Conservation (phyloP, 1,139 yeast species). For the Geotrichum citri-aurantii region DNA sequence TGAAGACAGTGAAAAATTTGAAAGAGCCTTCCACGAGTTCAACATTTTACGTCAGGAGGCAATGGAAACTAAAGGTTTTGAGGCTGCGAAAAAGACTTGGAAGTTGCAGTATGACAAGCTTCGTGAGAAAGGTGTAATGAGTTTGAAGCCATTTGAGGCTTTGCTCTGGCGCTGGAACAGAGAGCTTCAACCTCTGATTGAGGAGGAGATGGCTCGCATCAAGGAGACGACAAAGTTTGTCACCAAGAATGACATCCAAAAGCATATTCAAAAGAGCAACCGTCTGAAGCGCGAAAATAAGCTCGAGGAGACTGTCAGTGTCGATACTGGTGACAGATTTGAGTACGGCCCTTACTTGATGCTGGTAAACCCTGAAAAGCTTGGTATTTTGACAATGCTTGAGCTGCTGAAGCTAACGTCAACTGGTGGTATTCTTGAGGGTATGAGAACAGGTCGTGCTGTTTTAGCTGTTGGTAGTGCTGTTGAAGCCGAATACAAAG, state of each 20-base stretch:
- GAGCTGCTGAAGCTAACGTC: slow-evolving; percentile 72
- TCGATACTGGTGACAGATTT: slow-evolving; percentile 45
- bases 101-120: slow-evolving; percentile 71
- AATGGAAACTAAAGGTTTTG: slow-evolving; percentile 72
- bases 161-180: slow-evolving; percentile 74
- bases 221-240: slow-evolving; percentile 24
- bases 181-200: slow-evolving; percentile 61
- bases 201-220: slow-evolving; percentile 51
- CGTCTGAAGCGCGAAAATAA: slow-evolving; percentile 13
- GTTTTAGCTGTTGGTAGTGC: slow-evolving; percentile 79
- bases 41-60: slow-evolving; percentile 71
- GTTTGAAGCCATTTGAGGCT: slow-evolving; percentile 59
- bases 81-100: slow-evolving; percentile 88
- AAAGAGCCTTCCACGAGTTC: slow-evolving; percentile 57
- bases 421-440: slow-evolving; percentile 73
- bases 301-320: slow-evolving; percentile 18
- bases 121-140: slow-evolving; percentile 37
- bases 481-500: slow-evolving; percentile 74
- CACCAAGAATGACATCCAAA: slow-evolving; percentile 6
- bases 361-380: slow-evolving; percentile 67
- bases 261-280: slow-evolving; percentile 10
- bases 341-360: slow-evolving; percentile 76
- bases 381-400: slow-evolving; percentile 77
- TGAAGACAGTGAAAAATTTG: slow-evolving; percentile 53
- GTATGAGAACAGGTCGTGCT: slow-evolving; percentile 81